A percentile compares a stretch with the other conserved stretches of the same genome.
Conservation (phyloP, 768 basidiomycete species). For the Solioccasus polychromus region DNA sequence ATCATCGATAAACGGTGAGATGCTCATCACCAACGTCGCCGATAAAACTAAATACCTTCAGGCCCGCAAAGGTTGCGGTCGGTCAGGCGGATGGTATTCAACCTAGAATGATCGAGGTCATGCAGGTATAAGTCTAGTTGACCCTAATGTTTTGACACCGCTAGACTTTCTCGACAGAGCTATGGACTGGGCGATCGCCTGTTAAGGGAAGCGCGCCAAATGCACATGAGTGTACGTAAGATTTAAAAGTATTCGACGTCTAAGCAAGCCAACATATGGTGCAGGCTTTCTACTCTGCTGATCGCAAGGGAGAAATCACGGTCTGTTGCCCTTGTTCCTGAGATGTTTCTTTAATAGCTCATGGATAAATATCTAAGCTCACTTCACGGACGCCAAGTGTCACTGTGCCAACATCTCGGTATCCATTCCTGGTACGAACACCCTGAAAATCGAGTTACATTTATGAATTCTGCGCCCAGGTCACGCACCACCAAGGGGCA, state of each 20-base stretch:
- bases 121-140: slow-evolving; percentile 35
- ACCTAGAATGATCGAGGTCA: slow-evolving; percentile 50
- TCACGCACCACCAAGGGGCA: slow-evolving; percentile 35
- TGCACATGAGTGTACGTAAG: slow-evolving; percentile 59
- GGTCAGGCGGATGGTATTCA: slow-evolving; percentile 27
- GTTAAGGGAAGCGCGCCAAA: slow-evolving; percentile 57
- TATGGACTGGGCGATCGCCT: slow-evolving; percentile 68
- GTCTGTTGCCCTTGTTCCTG: slow-evolving; percentile 28
- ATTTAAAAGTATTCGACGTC: too few relatives aligned
- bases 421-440: slow-evolving; percentile 57
- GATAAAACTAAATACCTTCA: too few relatives aligned
- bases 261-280: too few relatives aligned
- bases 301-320: slow-evolving; percentile 55
- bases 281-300: slow-evolving; percentile 73
- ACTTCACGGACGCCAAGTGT: slow-evolving; percentile 60
- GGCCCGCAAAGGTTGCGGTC: not conserved
- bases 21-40: too few relatives aligned
- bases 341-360: not conserved
- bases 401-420: slow-evolving; percentile 56
- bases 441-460: not conserved
- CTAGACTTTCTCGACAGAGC: slow-evolving; percentile 43
- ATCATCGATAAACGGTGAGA: too few relatives aligned
- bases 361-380: slow-evolving; percentile 36
- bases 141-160: not conserved
- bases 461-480: slow-evolving; percentile 11